Percentiles rank a stretch among this genome's conserved stretches.
These are phyloP conservation scores for Fonsecaea monophora DNA, from an alignment of 2,329 filamentous ascomycete species.

Conservation along the genomic window DNA sequence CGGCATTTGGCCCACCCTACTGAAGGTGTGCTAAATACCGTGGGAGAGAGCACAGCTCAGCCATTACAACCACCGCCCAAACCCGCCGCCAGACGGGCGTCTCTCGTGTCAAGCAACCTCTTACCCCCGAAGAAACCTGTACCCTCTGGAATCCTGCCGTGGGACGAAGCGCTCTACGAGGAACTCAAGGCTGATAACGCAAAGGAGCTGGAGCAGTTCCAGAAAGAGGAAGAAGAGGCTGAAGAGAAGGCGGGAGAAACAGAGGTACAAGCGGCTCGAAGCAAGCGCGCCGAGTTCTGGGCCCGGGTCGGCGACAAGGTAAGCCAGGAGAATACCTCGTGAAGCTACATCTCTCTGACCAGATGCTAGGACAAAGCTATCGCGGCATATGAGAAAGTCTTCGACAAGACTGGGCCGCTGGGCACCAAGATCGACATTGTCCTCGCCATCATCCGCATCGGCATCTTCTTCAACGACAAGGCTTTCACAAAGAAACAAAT, in stretches of 20 bases:
- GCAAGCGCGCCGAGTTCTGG: conserved; percentile 96
- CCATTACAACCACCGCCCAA: conserved; percentile 51
- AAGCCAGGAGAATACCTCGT: not conserved
- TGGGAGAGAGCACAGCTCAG: conserved; percentile 68
- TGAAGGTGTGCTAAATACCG: conserved; percentile 78
- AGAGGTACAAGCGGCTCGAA: conserved; percentile 88
- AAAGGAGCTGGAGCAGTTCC: conserved; percentile 74
- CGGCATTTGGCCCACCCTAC: conserved; percentile 69
- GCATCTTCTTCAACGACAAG: conserved; percentile 95
- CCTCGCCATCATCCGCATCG: conserved; percentile 93
- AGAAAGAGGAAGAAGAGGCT: conserved; percentile 91
- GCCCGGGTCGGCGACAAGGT: conserved; percentile 96
- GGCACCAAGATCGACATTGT: conserved; percentile 97
- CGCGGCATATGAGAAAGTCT: conserved; percentile 86
- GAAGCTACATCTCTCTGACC: conserved; percentile 1
- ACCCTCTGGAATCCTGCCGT: conserved; percentile 73
- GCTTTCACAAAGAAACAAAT: conserved; percentile 90
- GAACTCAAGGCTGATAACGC: conserved; percentile 78
- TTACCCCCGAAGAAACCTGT: conserved; percentile 70
- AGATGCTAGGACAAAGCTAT: conserved; percentile 85
- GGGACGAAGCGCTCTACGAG: conserved; percentile 89
- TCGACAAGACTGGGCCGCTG: conserved; percentile 96
- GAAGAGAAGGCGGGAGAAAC: conserved; percentile 96
- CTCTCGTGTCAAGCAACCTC: conserved; percentile 71
- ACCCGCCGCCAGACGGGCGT: conserved; percentile 65